phyloP scores from a whole-genome alignment of 2,329 filamentous ascomycete species.

The Colletotrichum theobromicola region DNA sequence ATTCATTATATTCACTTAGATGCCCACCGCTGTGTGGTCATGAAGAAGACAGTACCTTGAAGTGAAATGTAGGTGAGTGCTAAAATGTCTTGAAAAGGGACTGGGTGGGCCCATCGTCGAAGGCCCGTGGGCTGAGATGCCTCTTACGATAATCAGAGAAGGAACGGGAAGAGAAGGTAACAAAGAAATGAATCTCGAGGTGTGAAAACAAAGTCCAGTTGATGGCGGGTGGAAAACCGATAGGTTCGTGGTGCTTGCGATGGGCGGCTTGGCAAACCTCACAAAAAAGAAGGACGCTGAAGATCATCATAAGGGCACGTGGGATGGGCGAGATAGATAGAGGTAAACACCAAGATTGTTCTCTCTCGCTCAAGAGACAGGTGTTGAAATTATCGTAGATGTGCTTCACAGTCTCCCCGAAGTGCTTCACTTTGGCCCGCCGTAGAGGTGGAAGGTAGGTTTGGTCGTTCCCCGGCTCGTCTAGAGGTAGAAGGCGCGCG shows the following conservation, averaged over 20 bases:
- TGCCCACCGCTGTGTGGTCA: not conserved
- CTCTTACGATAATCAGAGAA: not conserved
- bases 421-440: not conserved
- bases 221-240: not conserved
- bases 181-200: rapidly evolving
- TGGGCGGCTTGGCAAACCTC: not conserved
- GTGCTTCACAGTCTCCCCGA: not conserved
- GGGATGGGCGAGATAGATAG: not conserved
- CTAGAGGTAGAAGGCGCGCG: not conserved
- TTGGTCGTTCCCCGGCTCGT: not conserved
- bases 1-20: not conserved
- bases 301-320: not conserved
- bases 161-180: not conserved
- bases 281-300: not conserved
- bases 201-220: not conserved
- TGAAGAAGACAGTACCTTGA: too few relatives aligned
- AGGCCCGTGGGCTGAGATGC: not conserved
- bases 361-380: not conserved
- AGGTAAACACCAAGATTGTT: not conserved
- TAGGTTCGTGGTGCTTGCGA: not conserved
- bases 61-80: not conserved
- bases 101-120: not conserved
- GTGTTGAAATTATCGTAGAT: rapidly evolving
- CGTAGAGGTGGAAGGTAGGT: not conserved
- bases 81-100: not conserved